A percentile compares a stretch with the other conserved stretches of the same genome.
These are phyloP conservation scores for Chaetoscypha palmicola DNA, from an alignment of 2,329 filamentous ascomycete species.

Conservation along the genomic window DNA sequence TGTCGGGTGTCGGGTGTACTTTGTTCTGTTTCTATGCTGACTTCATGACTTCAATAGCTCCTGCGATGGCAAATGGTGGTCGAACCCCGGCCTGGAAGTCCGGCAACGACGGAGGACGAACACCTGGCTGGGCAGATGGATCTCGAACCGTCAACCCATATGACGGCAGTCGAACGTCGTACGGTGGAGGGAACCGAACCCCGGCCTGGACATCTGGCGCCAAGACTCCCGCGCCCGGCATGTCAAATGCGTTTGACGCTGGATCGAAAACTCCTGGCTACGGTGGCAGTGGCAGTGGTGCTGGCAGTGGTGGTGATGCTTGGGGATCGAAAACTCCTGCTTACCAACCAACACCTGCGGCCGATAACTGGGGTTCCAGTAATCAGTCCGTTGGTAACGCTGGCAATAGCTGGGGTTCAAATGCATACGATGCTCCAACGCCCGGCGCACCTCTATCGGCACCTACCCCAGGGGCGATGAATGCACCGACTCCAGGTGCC, in stretches of 20 bases:
- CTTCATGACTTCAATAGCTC: conserved; percentile 34
- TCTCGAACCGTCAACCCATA: conserved; percentile 58
- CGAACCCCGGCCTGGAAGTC: conserved; percentile 64
- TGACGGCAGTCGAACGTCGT: conserved; percentile 62
- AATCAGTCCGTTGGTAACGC: conserved; percentile 31
- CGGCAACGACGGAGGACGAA: conserved; percentile 45
- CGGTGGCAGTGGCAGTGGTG: conserved; percentile 50
- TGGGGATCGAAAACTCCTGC: conserved; percentile 63
- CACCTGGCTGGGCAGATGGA: conserved; percentile 64
- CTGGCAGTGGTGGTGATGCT: conserved; percentile 47
- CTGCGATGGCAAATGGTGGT: conserved; percentile 45
- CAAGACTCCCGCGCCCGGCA: conserved; percentile 55
- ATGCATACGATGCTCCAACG: conserved; percentile 61
- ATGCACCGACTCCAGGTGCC: conserved; percentile 66
- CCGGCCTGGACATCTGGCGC: conserved; percentile 74
- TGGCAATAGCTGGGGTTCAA: conserved; percentile 36
- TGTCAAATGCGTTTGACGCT: conserved; percentile 47
- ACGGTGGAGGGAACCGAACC: conserved; percentile 65
- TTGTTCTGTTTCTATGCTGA: background rate
- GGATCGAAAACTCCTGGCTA: conserved; percentile 76
- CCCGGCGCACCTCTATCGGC: conserved; percentile 54
- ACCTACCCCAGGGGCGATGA: conserved; percentile 54
- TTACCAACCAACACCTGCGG: conserved; percentile 64
- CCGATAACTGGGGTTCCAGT: conserved; percentile 31
- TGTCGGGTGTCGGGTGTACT: conserved; percentile 48